Percentiles rank a stretch among this genome's conserved stretches.
phyloP scores from a whole-genome alignment of 2,329 filamentous ascomycete genomes.

The Rutstroemia sydowiana region DNA sequence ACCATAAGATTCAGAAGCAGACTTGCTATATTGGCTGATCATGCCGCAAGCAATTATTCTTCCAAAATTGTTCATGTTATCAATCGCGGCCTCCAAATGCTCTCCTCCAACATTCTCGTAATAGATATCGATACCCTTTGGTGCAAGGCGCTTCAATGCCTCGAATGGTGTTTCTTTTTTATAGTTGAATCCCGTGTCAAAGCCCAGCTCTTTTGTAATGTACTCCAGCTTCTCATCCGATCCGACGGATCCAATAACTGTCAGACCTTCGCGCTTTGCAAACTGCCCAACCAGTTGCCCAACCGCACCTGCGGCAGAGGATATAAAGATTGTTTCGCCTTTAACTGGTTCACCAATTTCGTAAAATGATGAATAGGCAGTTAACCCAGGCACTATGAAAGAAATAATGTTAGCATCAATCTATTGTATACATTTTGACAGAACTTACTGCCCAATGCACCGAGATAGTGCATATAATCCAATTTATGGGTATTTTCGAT shows the following conservation, averaged over 20 bases:
- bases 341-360: constrained; percentile 69
- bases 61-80: constrained; percentile 54
- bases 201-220: constrained; percentile 64
- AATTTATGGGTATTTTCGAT: constrained; percentile 64
- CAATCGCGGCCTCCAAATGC: constrained; percentile 61
- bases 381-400: constrained; percentile 56
- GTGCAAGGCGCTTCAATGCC: constrained; percentile 58
- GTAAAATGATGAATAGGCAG: constrained; percentile 67
- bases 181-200: constrained; percentile 74
- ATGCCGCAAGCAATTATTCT: constrained; percentile 57
- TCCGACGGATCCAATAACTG: constrained; percentile 67
- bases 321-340: constrained; percentile 73
- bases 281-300: constrained; percentile 72
- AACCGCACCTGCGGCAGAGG: constrained; percentile 66
- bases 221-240: constrained; percentile 69
- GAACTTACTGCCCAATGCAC: constrained; percentile 54
- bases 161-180: constrained; percentile 63
- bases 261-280: constrained; percentile 68
- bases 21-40: constrained; percentile 62
- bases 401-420: not conserved
- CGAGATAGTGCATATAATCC: constrained; percentile 61
- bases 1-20: constrained; percentile 45
- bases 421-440: not conserved
- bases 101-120: constrained; percentile 76
- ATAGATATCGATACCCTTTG: constrained; percentile 71